Conservation (phyloP, 2,329 filamentous ascomycete genomes). For the Chlorencoelia australis region DNA sequence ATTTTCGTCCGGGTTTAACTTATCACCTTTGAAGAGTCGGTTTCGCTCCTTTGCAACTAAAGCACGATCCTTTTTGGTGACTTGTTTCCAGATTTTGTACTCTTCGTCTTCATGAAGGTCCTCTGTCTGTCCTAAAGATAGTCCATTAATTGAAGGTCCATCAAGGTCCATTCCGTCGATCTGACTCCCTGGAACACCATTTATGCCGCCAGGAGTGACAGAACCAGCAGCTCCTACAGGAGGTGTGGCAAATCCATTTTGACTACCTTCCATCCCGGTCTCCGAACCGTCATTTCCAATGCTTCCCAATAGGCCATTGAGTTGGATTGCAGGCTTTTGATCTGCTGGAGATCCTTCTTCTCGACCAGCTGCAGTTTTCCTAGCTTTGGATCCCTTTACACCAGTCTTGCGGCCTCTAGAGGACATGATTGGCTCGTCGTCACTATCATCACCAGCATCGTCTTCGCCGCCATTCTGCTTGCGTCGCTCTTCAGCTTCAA, state of each 20-base stretch:
- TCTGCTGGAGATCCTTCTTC: slow-evolving; percentile 76
- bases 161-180: slow-evolving; percentile 83
- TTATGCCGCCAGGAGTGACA: slow-evolving; percentile 63
- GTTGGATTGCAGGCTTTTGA: slow-evolving; percentile 60
- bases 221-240: slow-evolving; percentile 59
- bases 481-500: slow-evolving; percentile 77
- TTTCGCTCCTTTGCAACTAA: slow-evolving; percentile 76
- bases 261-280: slow-evolving; percentile 58
- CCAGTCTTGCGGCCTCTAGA: slow-evolving; percentile 85
- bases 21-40: slow-evolving; percentile 75
- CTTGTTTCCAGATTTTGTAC: slow-evolving; percentile 97
- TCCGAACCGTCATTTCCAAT: slow-evolving; percentile 65
- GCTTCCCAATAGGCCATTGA: slow-evolving; percentile 52
- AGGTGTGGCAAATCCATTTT: slow-evolving; percentile 78
- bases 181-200: slow-evolving; percentile 64
- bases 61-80: slow-evolving; percentile 92
- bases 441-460: slow-evolving; percentile 80
- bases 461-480: slow-evolving; percentile 79
- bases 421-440: slow-evolving; percentile 97
- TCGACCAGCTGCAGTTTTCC: slow-evolving; percentile 62
- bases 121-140: slow-evolving; percentile 55
- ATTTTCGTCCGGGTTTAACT: slow-evolving; percentile 77
- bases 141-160: slow-evolving; percentile 57
- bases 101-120: slow-evolving; percentile 85
- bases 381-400: slow-evolving; percentile 58